Evolutionary conservation across 495 filamentous ascomycete species (phyloP).

Genomic region (Hypoxylon lienhwacheense): DNA sequence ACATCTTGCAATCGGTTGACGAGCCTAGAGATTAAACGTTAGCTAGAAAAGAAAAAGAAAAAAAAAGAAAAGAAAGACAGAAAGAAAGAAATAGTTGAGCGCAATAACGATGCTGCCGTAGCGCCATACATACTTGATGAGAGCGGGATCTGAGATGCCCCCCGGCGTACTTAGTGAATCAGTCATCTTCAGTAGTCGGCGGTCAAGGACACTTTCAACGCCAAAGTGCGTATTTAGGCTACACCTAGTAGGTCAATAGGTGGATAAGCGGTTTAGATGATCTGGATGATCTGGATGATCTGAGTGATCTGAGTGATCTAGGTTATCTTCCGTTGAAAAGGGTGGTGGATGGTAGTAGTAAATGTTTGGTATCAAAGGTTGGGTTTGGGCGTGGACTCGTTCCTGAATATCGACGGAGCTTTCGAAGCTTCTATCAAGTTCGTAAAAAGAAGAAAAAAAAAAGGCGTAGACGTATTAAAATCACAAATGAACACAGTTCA

Average conservation of each 20-base stretch:
- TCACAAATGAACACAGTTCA: constrained; percentile 28
- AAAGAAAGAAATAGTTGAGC: constrained; percentile 17
- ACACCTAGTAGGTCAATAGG: constrained; percentile 1
- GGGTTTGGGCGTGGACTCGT: constrained; percentile 6
- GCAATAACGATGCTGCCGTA: constrained; percentile 33
- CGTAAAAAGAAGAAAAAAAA: not conserved
- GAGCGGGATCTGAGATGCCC: constrained; percentile 61
- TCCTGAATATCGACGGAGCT: constrained; percentile 5
- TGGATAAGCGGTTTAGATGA: too few species aligned
- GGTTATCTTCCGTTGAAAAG: constrained; percentile 1
- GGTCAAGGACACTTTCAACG: constrained; percentile 2
- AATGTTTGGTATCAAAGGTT: constrained; percentile 11
- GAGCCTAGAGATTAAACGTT: constrained; percentile 59
- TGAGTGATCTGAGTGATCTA: constrained; percentile 5
- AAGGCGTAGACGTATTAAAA: constrained; percentile 15
- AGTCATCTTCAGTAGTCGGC: constrained; percentile 26
- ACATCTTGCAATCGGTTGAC: constrained; percentile 99
- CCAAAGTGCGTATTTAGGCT: constrained; percentile 7
- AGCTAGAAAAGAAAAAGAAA: too few species aligned
- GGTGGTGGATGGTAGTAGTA: too few species aligned
- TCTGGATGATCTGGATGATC: too few species aligned
- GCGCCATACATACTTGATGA: constrained; percentile 55
- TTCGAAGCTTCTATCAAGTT: constrained; percentile 1
- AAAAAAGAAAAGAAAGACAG: too few species aligned
- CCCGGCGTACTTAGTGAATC: constrained; percentile 47